A percentile compares a stretch with the other conserved stretches of the same genome.
These are phyloP conservation scores for Aegilops tauschii DNA, from an alignment of 176 grass and related monocot genomes.

Conservation along the genomic window DNA sequence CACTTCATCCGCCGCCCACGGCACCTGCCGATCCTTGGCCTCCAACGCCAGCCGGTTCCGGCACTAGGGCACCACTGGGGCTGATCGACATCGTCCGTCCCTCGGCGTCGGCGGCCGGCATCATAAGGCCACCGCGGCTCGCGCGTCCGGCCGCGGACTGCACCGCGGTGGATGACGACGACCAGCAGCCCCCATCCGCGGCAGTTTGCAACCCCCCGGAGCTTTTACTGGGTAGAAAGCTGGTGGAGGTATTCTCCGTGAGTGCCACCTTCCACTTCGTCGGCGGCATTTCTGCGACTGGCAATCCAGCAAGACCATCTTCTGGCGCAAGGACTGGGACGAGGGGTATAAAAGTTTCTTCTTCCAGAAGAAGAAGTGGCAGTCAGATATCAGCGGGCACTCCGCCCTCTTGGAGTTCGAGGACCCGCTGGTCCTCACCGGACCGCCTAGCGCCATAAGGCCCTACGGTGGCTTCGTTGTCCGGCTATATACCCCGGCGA, in stretches of 20 bases:
- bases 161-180: too few species aligned
- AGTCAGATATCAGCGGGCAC: not conserved
- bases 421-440: too few species aligned
- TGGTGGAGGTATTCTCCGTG: not conserved
- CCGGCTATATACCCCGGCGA: not conserved
- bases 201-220: too few species aligned
- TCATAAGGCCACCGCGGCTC: not conserved
- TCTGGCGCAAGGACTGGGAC: not conserved
- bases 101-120: not conserved
- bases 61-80: not conserved
- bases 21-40: not conserved
- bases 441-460: not conserved
- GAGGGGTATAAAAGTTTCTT: not conserved
- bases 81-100: not conserved
- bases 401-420: not conserved
- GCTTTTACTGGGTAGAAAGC: too few species aligned
- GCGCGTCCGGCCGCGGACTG: too few species aligned
- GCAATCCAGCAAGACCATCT: not conserved
- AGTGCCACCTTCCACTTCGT: not conserved
- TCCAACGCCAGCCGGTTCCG: not conserved
- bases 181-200: too few species aligned
- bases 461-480: not conserved
- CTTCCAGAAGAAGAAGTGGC: not conserved
- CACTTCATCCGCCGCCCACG: not conserved
- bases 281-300: not conserved